A percentile compares a stretch with the other conserved stretches of the same genome.
Conservation (phyloP, 139 green algal species). For the Chlamydomonas sphaeroides region DNA sequence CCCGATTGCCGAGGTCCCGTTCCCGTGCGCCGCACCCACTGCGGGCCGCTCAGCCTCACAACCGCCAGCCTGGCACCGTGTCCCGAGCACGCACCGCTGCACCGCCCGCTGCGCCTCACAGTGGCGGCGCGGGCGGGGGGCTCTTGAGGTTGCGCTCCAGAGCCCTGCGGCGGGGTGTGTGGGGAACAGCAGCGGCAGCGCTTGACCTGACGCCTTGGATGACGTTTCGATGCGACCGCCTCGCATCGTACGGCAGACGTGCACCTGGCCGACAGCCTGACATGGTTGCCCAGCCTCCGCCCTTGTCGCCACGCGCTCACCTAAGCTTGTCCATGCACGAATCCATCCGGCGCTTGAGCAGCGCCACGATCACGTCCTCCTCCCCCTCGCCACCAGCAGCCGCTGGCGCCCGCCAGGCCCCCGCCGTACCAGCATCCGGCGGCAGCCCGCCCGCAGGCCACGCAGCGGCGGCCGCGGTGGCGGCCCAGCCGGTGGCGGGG, state of each 20-base stretch:
- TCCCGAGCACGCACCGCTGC: no score
- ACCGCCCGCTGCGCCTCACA: no score
- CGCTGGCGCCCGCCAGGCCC: no score
- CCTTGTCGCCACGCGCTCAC: neutral
- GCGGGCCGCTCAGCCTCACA: no score
- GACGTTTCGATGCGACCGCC: neutral
- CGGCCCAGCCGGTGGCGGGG: no score
- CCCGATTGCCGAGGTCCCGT: no score
- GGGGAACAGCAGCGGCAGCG: neutral
- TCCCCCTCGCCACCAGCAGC: neutral
- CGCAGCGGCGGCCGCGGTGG: no score
- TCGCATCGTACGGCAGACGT: neutral
- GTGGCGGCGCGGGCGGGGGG: neutral
- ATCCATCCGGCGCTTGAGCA: slow-evolving; percentile 35
- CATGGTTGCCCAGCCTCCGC: neutral
- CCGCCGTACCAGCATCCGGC: no score
- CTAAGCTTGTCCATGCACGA: slow-evolving; percentile 34
- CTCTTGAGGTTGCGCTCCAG: slow-evolving; percentile 21
- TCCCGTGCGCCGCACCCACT: no score
- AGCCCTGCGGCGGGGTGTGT: neutral
- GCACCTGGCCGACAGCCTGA: neutral
- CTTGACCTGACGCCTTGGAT: neutral
- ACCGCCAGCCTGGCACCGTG: no score
- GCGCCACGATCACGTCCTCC: slow-evolving; percentile 24
- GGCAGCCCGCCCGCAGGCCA: no score